Base-by-base conservation (phyloP, 306 rosid species). In the Carpinus viminea region DNA sequence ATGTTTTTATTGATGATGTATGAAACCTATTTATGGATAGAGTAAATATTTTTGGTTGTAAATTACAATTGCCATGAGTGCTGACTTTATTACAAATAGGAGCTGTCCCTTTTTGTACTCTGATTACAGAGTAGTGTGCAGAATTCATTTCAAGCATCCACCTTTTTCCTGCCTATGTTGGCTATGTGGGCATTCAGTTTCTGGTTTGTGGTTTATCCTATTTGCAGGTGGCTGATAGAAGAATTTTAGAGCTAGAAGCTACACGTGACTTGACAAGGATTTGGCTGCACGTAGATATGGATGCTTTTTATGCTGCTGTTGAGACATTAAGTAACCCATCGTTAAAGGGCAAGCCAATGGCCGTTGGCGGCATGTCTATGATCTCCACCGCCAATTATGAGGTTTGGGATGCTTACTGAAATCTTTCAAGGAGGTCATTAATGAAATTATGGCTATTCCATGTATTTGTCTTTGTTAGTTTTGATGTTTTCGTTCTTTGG, bases 221-320 rank as follows among this genome's bases (percentile, higher is more conserved):
- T 43, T 65, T 34, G 26, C 83, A 94, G 96, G 84, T 89, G 60
- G 93, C 96, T 54, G 92, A 92, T 68, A 89, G 62, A 75, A 82
- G 89, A 86, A 82, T 91, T 72, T 79, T 83, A 70, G 95, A 95
- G 82, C 87, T 92, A 11, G 98, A 95, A 88, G 87, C 83, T 75
- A 78, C 84, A 9, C 95, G 93, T 73, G 93, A 92, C 78, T 88
- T 95, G 47, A 92, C 96, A 13, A 91, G 93, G 86, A 79, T 86
- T 81, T 95, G 98, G 98, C 78, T 95, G 81, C 98, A 95, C 84
- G 93, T 95, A 47, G 98, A 92, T 82, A 95, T 95, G 98, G 98
- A 95, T 90, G 98, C 98, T 81, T 95, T 95, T 82, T 95, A 92
- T 83, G 98, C 97, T 2, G 98, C 98, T 16, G 98, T 87, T n/a